phyloP scores from a whole-genome alignment of 2,329 filamentous ascomycete genomes.

The Neoarthrinium moseri region DNA sequence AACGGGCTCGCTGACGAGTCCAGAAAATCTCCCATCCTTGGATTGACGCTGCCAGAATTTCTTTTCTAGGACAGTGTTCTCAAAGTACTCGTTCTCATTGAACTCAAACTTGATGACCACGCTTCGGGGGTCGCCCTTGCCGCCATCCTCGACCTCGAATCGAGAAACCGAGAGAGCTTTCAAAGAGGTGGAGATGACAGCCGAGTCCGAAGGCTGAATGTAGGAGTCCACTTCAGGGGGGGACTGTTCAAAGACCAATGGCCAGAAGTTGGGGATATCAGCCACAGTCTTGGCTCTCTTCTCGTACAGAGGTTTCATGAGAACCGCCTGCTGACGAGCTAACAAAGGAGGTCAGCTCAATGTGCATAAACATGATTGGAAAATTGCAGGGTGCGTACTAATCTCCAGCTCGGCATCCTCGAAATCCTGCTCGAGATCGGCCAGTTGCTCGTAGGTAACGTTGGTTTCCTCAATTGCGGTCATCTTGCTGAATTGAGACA shows the following conservation, averaged over 20 bases:
- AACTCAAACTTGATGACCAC: conserved; percentile 78
- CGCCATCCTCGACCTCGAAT: conserved; percentile 69
- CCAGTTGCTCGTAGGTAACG: conserved; percentile 73
- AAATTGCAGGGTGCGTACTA: conserved; percentile 53
- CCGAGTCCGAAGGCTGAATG: conserved; percentile 78
- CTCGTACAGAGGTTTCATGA: conserved; percentile 70
- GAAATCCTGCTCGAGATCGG: conserved; percentile 79
- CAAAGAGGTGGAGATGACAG: conserved; percentile 68
- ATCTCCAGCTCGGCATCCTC: conserved; percentile 80
- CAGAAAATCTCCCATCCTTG: conserved; percentile 62
- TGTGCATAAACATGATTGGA: not conserved
- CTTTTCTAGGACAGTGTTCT: conserved; percentile 79
- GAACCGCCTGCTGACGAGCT: conserved; percentile 73
- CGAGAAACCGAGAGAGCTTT: conserved; percentile 70
- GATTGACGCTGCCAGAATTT: conserved; percentile 82
- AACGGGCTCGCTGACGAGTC: conserved; percentile 85
- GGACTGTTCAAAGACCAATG: conserved; percentile 85
- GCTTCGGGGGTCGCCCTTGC: conserved; percentile 75
- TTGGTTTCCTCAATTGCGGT: conserved; percentile 6
- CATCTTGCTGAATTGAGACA: too few species aligned
- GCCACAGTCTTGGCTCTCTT: conserved; percentile 70
- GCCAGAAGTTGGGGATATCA: conserved; percentile 87
- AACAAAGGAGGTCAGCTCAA: conserved; percentile 13
- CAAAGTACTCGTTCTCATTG: conserved; percentile 77
- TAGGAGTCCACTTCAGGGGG: conserved; percentile 84